Evolutionary conservation across 768 basidiomycete species (phyloP).

Genomic region (Boletus tylopilopsis): DNA sequence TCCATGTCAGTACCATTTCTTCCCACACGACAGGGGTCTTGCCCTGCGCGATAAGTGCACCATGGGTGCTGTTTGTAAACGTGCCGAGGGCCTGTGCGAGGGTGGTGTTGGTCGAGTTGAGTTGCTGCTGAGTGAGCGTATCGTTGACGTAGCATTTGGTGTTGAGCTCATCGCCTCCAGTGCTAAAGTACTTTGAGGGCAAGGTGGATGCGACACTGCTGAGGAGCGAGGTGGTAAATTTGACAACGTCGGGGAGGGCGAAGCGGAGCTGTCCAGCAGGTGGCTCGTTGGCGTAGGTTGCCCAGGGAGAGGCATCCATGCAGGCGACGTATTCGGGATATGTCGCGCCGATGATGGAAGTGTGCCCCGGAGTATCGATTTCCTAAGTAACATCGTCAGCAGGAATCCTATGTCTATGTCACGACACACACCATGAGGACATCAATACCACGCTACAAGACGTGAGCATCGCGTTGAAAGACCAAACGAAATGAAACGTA

Average conservation of each 20-base stretch:
- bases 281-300: constrained; percentile 63
- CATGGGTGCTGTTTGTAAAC: constrained; percentile 62
- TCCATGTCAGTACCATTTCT: constrained; percentile 46
- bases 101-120: constrained; percentile 49
- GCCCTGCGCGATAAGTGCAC: constrained; percentile 46
- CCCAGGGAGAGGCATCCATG: constrained; percentile 51
- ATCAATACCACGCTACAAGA: constrained; percentile 62
- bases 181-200: constrained; percentile 63
- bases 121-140: constrained; percentile 49
- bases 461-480: background rate
- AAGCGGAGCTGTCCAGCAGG: constrained; percentile 83
- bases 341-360: constrained; percentile 55
- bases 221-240: constrained; percentile 57
- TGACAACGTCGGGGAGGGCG: constrained; percentile 52
- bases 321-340: constrained; percentile 80
- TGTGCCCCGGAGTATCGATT: constrained; percentile 84
- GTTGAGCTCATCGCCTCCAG: constrained; percentile 84
- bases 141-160: constrained; percentile 63
- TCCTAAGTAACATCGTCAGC: constrained; percentile 46
- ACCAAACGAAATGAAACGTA: constrained; percentile 34
- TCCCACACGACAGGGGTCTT: constrained; percentile 87
- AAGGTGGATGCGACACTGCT: constrained; percentile 47
- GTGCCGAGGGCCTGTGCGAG: constrained; percentile 59
- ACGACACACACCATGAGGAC: constrained; percentile 46
- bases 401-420: background rate